Evolutionary conservation across 1,139 yeast genomes (phyloP).

Genomic region (Hansenula sp.): DNA sequence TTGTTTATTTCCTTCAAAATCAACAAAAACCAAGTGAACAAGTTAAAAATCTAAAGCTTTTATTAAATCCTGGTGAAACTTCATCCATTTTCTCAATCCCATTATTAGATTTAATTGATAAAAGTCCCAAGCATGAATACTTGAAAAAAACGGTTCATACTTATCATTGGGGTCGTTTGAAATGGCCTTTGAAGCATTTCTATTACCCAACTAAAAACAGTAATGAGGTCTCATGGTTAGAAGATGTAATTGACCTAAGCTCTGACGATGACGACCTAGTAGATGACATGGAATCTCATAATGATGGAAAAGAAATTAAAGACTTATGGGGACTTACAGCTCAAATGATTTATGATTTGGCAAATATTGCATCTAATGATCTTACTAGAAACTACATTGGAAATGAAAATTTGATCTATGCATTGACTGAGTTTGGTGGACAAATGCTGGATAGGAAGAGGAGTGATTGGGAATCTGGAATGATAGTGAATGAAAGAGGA

Average conservation of each 20-base stretch:
- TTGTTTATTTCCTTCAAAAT: slow-evolving; percentile 60
- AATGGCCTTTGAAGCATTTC: slow-evolving; percentile 61
- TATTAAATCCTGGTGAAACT: slow-evolving; percentile 69
- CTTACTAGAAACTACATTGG: slow-evolving; percentile 34
- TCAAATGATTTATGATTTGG: slow-evolving; percentile 74
- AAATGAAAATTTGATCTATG: slow-evolving; percentile 63
- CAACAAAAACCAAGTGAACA: slow-evolving; percentile 25
- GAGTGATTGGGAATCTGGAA: slow-evolving; percentile 37
- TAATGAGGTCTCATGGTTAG: slow-evolving; percentile 62
- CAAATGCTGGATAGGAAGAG: slow-evolving; percentile 35
- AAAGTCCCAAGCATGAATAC: slow-evolving; percentile 27
- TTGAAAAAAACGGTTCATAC: slow-evolving; percentile 28
- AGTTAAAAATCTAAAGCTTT: slow-evolving; percentile 32
- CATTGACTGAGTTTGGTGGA: slow-evolving; percentile 48
- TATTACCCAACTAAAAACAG: slow-evolving; percentile 52
- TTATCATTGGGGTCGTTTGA: slow-evolving; percentile 63
- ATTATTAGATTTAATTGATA: slow-evolving; percentile 49
- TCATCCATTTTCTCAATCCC: slow-evolving; percentile 69
- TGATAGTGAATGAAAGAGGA: slow-evolving; percentile 34
- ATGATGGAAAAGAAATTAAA: slow-evolving; percentile 34
- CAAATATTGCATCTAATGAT: slow-evolving; percentile 41
- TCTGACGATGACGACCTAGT: slow-evolving; percentile 46
- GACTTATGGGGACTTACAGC: slow-evolving; percentile 95
- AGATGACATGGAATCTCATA: slow-evolving; percentile 24
- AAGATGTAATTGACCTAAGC: slow-evolving; percentile 53